A percentile compares a stretch with the other conserved stretches of the same genome.
phyloP scores from a whole-genome alignment of 2,329 filamentous ascomycete species.

The Knufia petricola region DNA sequence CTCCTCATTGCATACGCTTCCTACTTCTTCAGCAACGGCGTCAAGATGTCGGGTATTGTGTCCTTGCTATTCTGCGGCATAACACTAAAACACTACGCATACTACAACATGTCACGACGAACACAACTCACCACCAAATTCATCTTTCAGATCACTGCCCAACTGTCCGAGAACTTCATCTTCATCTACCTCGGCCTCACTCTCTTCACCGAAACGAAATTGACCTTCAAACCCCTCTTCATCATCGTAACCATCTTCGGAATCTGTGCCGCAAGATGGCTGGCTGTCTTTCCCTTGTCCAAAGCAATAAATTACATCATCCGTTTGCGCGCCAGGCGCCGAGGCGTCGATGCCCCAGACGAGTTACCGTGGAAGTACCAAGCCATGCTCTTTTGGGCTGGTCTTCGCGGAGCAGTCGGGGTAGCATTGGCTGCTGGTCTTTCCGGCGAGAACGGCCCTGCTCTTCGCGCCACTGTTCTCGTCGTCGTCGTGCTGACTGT shows the following conservation, averaged over 20 bases:
- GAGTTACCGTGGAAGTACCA: slow-evolving; percentile 93
- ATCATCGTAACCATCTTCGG: slow-evolving; percentile 87
- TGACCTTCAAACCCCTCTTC: slow-evolving; percentile 87
- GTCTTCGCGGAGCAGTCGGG: slow-evolving; percentile 86
- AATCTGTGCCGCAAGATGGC: slow-evolving; percentile 85
- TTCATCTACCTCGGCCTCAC: slow-evolving; percentile 97
- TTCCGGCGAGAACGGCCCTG: slow-evolving; percentile 68
- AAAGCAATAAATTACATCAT: slow-evolving; percentile 86
- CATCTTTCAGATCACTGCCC: slow-evolving; percentile 86
- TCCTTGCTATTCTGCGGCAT: slow-evolving; percentile 95
- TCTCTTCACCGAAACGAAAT: slow-evolving; percentile 78
- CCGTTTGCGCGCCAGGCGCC: slow-evolving; percentile 68
- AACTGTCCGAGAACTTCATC: slow-evolving; percentile 97
- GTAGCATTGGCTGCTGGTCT: slow-evolving; percentile 87
- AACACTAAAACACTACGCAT: slow-evolving; percentile 96
- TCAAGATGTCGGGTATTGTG: slow-evolving; percentile 94
- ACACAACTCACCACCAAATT: slow-evolving; percentile 98
- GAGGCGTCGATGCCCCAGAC: slow-evolving; percentile 60
- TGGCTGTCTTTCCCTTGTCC: slow-evolving; percentile 88
- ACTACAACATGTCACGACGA: slow-evolving; percentile 98
- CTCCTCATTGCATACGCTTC: slow-evolving; percentile 90
- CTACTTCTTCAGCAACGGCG: slow-evolving; percentile 95
- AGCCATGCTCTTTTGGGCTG: slow-evolving; percentile 99
- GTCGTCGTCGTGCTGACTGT: slow-evolving; percentile 96
- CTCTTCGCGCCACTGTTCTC: slow-evolving; percentile 85